These are phyloP conservation scores for Boechera retrofracta DNA, from an alignment of 345 rosid genomes.

Conservation along the genomic window DNA sequence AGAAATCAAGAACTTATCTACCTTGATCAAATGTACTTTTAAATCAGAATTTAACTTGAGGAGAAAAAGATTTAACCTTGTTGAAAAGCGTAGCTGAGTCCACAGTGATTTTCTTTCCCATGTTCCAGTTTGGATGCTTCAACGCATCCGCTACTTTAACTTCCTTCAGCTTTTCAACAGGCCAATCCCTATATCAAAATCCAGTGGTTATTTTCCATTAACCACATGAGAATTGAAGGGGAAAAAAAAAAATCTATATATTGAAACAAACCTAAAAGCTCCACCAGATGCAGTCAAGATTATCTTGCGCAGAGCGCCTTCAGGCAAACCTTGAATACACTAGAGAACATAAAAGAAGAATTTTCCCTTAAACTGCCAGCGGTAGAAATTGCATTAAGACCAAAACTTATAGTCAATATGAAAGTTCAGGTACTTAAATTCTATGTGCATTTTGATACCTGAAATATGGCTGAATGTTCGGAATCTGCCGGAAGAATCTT, in stretches of 20 bases:
- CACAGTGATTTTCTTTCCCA: constrained; percentile 97
- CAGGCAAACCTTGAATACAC: constrained; percentile 97
- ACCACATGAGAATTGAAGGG: neutral
- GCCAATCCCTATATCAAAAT: constrained; percentile 67
- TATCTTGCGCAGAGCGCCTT: constrained; percentile 80
- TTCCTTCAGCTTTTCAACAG: constrained; percentile 88
- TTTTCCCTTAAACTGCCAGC: neutral
- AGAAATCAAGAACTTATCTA: neutral
- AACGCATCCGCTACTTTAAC: constrained; percentile 94
- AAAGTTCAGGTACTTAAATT: neutral
- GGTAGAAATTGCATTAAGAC: neutral
- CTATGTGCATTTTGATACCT: constrained; percentile 52
- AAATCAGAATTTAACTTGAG: neutral
- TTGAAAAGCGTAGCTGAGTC: constrained; percentile 98
- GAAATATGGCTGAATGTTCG: constrained; percentile 98
- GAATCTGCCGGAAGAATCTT: constrained; percentile 99
- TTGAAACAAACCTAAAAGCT: constrained; percentile 78
- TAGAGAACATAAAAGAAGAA: constrained; percentile 33
- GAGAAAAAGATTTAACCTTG: constrained; percentile 56
- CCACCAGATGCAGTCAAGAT: constrained; percentile 99
- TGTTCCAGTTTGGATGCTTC: constrained; percentile 96
- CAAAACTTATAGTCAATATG: constrained; percentile 1
- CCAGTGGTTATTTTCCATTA: neutral
- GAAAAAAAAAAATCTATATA: neutral
- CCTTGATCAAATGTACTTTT: neutral